A percentile compares a stretch with the other conserved stretches of the same genome.
These are phyloP conservation scores for Rhodotorula graminis DNA, from an alignment of 768 basidiomycete species.

Conservation along the genomic window DNA sequence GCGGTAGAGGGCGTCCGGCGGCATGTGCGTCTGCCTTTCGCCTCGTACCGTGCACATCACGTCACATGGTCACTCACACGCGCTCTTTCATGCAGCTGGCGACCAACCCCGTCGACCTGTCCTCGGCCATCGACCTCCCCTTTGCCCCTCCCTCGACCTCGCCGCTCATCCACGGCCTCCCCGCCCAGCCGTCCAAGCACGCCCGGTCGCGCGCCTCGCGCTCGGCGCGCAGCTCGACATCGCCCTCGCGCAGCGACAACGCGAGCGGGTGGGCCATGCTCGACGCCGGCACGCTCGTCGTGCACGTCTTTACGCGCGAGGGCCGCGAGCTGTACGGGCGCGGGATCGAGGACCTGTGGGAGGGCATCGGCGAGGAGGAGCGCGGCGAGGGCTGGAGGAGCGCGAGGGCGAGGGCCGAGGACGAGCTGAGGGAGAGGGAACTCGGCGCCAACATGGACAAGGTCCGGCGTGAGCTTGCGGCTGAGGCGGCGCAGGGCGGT, in stretches of 20 bases:
- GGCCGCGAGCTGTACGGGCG: slow-evolving; percentile 30
- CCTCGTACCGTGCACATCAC: no score
- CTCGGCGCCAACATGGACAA: neutral
- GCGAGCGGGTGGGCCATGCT: slow-evolving; percentile 39
- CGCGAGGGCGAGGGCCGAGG: neutral
- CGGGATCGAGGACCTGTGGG: slow-evolving; percentile 33
- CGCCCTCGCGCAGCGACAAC: slow-evolving; percentile 8
- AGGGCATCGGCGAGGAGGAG: slow-evolving; percentile 3
- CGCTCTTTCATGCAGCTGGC: slow-evolving; percentile 14
- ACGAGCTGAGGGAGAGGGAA: neutral
- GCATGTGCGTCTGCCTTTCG: slow-evolving; percentile 19
- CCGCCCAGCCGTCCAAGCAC: slow-evolving; percentile 27
- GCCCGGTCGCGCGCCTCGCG: slow-evolving; percentile 15
- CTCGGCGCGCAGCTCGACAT: neutral
- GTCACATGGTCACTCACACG: no score
- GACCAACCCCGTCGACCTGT: slow-evolving; percentile 22
- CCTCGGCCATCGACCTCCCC: neutral
- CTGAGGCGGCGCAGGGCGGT: neutral
- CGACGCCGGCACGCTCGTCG: slow-evolving; percentile 37
- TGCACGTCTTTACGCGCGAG: slow-evolving; percentile 39
- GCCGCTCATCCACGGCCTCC: slow-evolving; percentile 31
- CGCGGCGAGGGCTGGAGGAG: neutral
- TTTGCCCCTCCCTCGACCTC: slow-evolving; percentile 22
- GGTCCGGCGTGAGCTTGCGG: neutral
- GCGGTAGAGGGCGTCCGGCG: slow-evolving; percentile 36